Conservation (phyloP, 139 green algal species). For the Zygnema cylindricum region DNA sequence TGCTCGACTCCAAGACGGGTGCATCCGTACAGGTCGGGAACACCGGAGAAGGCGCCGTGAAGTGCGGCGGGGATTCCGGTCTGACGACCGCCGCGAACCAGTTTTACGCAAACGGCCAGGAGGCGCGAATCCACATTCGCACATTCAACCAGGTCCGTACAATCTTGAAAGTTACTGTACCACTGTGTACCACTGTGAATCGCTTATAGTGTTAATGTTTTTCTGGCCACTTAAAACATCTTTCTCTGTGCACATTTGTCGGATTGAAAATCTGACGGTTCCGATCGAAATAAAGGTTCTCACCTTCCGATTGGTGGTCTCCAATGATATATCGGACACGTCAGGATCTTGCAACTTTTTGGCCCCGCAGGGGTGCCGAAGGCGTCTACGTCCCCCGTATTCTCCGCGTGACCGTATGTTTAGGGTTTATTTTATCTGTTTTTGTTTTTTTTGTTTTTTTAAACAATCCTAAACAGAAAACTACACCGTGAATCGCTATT, state of each 20-base stretch:
- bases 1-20: not conserved
- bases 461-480: too few relatives aligned
- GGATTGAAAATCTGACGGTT: not conserved
- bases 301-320: not conserved
- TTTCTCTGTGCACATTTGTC: not conserved
- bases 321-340: not conserved
- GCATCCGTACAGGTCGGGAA: not conserved
- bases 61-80: not conserved
- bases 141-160: conserved; percentile 34
- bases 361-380: too few relatives aligned
- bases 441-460: too few relatives aligned
- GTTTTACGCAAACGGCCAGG: conserved; percentile 8
- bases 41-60: not conserved
- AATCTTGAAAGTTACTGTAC: not conserved
- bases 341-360: too few relatives aligned
- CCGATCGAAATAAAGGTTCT: too few relatives aligned
- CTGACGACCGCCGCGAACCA: not conserved
- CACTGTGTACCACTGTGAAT: not conserved
- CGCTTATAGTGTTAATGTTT: not conserved
- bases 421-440: too few relatives aligned
- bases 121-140: conserved; percentile 19
- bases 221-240: not conserved
- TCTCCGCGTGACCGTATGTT: too few relatives aligned
- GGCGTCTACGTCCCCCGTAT: too few relatives aligned
- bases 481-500: too few relatives aligned